Conservation (phyloP, 768 basidiomycete genomes). For the Rhizopogon salebrosus region DNA sequence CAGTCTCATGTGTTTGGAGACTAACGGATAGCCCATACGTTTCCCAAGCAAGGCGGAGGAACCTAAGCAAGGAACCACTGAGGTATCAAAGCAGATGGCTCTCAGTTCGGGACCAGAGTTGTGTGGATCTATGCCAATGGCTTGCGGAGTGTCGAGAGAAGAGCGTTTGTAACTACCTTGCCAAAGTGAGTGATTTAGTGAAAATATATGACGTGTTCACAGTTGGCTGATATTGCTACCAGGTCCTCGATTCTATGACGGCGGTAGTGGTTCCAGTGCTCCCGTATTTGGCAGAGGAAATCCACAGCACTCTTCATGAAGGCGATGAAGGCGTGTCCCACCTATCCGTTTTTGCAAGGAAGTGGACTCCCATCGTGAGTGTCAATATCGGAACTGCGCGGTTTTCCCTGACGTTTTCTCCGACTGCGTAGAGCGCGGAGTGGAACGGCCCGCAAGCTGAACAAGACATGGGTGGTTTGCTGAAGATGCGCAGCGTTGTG, state of each 20-base stretch:
- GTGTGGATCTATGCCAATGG: slow-evolving; percentile 82
- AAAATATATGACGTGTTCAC: background rate
- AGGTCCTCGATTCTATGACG: slow-evolving; percentile 67
- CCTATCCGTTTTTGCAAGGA: slow-evolving; percentile 61
- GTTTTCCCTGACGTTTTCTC: slow-evolving; percentile 1
- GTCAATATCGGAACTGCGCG: background rate
- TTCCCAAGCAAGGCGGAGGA: too few species aligned
- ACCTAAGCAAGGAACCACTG: too few species aligned
- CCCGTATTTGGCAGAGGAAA: slow-evolving; percentile 89
- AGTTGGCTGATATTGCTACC: background rate
- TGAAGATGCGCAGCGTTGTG: slow-evolving; percentile 57
- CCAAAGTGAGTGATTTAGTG: slow-evolving; percentile 43
- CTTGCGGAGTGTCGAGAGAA: slow-evolving; percentile 45
- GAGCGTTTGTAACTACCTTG: slow-evolving; percentile 67
- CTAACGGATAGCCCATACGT: too few species aligned
- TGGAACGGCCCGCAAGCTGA: slow-evolving; percentile 62
- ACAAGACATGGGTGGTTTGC: slow-evolving; percentile 56
- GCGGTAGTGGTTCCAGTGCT: slow-evolving; percentile 78
- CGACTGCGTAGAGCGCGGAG: slow-evolving; percentile 36
- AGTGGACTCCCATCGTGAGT: slow-evolving; percentile 70
- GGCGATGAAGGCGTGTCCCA: slow-evolving; percentile 18
- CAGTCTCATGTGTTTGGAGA: too few species aligned
- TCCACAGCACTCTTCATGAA: slow-evolving; percentile 39
- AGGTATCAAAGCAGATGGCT: too few species aligned
- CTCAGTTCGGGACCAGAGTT: too few species aligned